Evolutionary conservation across 2,329 filamentous ascomycete species (phyloP).

Genomic region (Venturia carpophila): DNA sequence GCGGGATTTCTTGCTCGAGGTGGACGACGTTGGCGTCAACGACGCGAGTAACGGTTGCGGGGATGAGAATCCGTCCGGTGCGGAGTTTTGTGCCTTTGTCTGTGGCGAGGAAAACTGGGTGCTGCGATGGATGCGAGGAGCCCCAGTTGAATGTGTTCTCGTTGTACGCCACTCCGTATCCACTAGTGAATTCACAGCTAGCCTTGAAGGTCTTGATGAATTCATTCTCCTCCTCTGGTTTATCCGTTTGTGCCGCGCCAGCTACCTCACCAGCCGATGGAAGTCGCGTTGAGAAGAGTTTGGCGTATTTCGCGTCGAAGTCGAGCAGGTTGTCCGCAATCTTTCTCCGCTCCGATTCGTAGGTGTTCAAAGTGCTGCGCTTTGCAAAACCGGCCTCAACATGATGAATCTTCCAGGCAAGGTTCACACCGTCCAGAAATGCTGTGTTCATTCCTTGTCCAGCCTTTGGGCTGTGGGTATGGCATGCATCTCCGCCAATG

Average conservation of each 20-base stretch:
- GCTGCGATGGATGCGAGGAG: constrained; percentile 60
- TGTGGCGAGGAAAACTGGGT: constrained; percentile 54
- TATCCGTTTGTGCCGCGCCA: constrained; percentile 35
- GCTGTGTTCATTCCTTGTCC: constrained; percentile 58
- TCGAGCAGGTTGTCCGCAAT: constrained; percentile 76
- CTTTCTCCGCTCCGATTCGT: constrained; percentile 76
- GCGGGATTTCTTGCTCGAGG: constrained; percentile 79
- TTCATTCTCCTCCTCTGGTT: constrained; percentile 54
- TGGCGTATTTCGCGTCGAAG: constrained; percentile 85
- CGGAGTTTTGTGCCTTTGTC: constrained; percentile 49
- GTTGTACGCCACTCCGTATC: constrained; percentile 81
- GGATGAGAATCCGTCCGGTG: constrained; percentile 68
- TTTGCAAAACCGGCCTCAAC: constrained; percentile 77
- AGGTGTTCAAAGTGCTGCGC: constrained; percentile 65
- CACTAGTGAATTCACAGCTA: constrained; percentile 83
- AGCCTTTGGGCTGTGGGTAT: constrained; percentile 57
- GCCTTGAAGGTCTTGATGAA: constrained; percentile 90
- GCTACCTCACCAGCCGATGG: constrained; percentile 66
- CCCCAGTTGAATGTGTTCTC: constrained; percentile 83
- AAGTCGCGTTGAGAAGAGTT: constrained; percentile 74
- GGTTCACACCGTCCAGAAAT: constrained; percentile 63
- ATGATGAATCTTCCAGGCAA: constrained; percentile 93
- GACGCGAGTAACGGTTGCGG: constrained; percentile 75
- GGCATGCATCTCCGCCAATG: constrained; percentile 58
- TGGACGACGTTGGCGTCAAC: constrained; percentile 85